Conservation (phyloP, 495 filamentous ascomycete genomes). For the Stereocaulon alpinum region DNA sequence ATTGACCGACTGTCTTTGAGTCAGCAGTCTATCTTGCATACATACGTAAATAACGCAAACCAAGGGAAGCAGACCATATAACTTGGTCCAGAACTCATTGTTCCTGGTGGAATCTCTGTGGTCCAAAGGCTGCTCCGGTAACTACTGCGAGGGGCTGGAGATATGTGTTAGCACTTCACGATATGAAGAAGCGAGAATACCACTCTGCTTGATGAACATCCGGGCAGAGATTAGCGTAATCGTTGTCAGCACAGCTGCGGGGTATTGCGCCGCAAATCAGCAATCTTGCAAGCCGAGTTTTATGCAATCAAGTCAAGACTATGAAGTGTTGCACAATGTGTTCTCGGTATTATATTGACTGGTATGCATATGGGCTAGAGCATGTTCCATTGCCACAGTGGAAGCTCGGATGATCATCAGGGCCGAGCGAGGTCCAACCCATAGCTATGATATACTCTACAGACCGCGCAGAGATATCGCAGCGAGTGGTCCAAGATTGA, state of each 20-base stretch:
- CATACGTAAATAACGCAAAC: neutral
- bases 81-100: neutral
- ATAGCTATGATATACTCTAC: too few species aligned
- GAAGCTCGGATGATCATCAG: too few species aligned
- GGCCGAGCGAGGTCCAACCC: too few species aligned
- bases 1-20: constrained; percentile 1
- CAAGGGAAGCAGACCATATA: neutral
- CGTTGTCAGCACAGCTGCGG: neutral
- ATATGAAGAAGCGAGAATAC: neutral
- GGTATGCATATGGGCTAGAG: neutral
- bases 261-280: neutral
- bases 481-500: too few species aligned
- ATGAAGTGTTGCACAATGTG: too few species aligned
- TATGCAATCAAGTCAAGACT: too few species aligned
- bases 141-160: neutral
- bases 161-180: neutral
- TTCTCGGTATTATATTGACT: neutral
- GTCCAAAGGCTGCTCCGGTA: neutral
- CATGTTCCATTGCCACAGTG: too few species aligned
- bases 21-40: neutral
- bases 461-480: too few species aligned
- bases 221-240: neutral
- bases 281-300: neutral
- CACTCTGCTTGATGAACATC: neutral
- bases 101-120: neutral